Evolutionary conservation across 2,329 filamentous ascomycete species (phyloP), one percentile per base, ranked within the genome.

Genomic region (Pyrenochaeta sp.): DNA sequence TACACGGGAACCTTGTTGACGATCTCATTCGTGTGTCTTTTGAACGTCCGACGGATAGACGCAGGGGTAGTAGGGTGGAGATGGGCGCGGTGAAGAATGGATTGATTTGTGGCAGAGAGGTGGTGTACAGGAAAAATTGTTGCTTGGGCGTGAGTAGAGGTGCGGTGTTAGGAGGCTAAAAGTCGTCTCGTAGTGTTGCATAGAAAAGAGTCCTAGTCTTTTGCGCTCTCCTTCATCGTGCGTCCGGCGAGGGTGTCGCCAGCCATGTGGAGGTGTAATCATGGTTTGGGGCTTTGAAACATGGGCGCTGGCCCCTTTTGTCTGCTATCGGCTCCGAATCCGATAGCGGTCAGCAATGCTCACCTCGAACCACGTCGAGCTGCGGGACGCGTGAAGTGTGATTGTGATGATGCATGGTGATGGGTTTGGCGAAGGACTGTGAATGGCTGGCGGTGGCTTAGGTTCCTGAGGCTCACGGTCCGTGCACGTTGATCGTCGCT

Each of bases 361-460:
- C 15, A 19, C 15, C 13, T 39, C 36, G 15, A n/a, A 39, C 13
- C 42, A 27, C 42, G 24, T n/a, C 24, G 28, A 19, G 47, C 34
- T 34, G 49, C 52, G 52, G 39, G 36, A 34, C 48, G 30, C 5
- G 30, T n/a, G 46, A 50, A 28, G 43, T 52, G 56, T 59, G 61
- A 64, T 60, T 60, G 65, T 63, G 54, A 55, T 40, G 51, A 58
- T 52, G 57, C 55, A 58, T 53, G 50, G 53, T 62, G 58, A 61
- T 55, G 42, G 48, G 55, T 50, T 47, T 40, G 36, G 45, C 40
- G 45, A 48, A 19, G 25, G 28, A 28, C 44, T 52, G 59, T 54
- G 48, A 55, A 48, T 58, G 61, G 64, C 57, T 48, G 44, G 10
- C 36, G 34, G 45, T 24, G n/a, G 8, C 24, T 32, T 25, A 7